Conservation (phyloP, 2,329 filamentous ascomycete species). For the Microcyclosporella mali region DNA sequence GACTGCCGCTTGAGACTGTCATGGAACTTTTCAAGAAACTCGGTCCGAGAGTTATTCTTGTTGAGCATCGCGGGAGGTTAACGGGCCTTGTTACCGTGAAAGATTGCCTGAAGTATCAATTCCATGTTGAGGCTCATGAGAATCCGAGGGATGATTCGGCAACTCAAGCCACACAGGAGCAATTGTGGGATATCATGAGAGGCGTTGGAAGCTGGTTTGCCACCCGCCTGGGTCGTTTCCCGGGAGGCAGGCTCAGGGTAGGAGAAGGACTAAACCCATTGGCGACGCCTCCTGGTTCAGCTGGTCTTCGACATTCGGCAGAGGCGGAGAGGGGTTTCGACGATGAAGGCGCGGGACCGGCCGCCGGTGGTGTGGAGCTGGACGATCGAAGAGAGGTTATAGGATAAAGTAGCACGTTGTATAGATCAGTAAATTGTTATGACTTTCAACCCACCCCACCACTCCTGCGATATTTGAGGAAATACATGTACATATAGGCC, state of each 20-base stretch:
- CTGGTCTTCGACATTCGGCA: neutral
- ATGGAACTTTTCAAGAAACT: slow-evolving; percentile 99
- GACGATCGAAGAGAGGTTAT: slow-evolving; percentile 33
- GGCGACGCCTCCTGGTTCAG: slow-evolving; percentile 5
- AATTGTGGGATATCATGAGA: slow-evolving; percentile 50
- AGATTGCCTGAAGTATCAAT: slow-evolving; percentile 94
- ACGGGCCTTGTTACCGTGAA: slow-evolving; percentile 89
- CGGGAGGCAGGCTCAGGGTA: slow-evolving; percentile 19
- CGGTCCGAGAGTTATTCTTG: slow-evolving; percentile 83
- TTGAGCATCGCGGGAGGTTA: slow-evolving; percentile 81
- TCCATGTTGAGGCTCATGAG: slow-evolving; percentile 86
- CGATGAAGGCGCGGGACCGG: slow-evolving; percentile 13
- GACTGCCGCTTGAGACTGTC: slow-evolving; percentile 86
- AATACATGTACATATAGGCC: too few species aligned
- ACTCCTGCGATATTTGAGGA: too few species aligned
- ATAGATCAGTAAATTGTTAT: too few species aligned
- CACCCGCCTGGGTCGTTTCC: slow-evolving; percentile 13
- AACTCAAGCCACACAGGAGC: slow-evolving; percentile 55
- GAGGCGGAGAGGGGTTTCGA: slow-evolving; percentile 7
- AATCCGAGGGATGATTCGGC: slow-evolving; percentile 57
- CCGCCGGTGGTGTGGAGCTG: slow-evolving; percentile 27
- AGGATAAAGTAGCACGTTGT: too few species aligned
- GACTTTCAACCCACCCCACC: too few species aligned
- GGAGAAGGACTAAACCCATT: slow-evolving; percentile 13
- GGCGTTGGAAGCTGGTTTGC: slow-evolving; percentile 26